Evolutionary conservation across 495 filamentous ascomycete species (phyloP).

Genomic region (Hypoxylon rickii): DNA sequence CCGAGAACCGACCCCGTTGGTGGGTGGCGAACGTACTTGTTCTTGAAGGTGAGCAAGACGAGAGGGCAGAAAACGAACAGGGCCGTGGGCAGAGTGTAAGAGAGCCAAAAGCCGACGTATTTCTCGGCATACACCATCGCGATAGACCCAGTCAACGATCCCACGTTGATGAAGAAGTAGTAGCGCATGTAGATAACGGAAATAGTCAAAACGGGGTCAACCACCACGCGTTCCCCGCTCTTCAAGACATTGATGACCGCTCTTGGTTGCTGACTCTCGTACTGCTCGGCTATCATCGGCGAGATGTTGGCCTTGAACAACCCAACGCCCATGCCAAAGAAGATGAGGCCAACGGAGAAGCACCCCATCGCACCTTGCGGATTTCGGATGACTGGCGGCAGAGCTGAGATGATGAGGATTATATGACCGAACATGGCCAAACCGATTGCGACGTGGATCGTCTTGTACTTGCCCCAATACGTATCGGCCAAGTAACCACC

Average conservation of each 20-base stretch:
- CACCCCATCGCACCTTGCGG: constrained; percentile 56
- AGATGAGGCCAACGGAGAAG: constrained; percentile 67
- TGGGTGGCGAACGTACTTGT: constrained; percentile 59
- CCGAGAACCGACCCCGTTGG: constrained; percentile 68
- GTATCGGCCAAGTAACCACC: constrained; percentile 74
- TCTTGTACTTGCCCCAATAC: constrained; percentile 71
- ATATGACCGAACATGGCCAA: constrained; percentile 68
- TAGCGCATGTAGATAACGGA: constrained; percentile 66
- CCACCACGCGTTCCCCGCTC: constrained; percentile 67
- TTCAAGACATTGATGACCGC: constrained; percentile 48
- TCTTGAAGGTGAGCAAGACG: constrained; percentile 64
- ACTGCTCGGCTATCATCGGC: constrained; percentile 64
- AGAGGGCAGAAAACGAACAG: constrained; percentile 63
- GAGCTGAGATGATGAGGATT: constrained; percentile 64
- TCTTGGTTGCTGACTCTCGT: constrained; percentile 44
- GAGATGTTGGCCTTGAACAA: constrained; percentile 69
- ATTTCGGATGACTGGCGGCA: constrained; percentile 63
- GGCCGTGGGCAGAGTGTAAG: constrained; percentile 64
- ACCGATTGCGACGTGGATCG: constrained; percentile 62
- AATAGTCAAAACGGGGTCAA: constrained; percentile 68
- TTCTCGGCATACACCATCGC: constrained; percentile 69
- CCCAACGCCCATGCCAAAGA: constrained; percentile 69
- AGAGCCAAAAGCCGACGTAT: constrained; percentile 79
- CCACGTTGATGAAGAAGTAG: constrained; percentile 74
- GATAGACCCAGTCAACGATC: constrained; percentile 57